These are phyloP conservation scores for Raffaelea arxii DNA, from an alignment of 2,329 filamentous ascomycete genomes.

Conservation along the genomic window DNA sequence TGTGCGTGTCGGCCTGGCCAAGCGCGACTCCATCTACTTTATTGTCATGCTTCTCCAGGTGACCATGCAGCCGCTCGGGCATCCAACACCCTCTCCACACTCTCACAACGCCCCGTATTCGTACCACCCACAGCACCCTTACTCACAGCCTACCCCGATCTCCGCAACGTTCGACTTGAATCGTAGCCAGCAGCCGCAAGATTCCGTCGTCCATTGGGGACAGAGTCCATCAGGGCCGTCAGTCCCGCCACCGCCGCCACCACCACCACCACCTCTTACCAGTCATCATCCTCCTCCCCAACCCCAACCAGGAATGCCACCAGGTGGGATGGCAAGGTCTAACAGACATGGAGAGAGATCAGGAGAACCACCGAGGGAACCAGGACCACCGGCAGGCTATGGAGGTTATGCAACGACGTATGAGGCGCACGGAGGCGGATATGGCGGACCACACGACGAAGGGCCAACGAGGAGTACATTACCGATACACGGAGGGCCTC, in stretches of 20 bases:
- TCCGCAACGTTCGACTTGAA: constrained; percentile 41
- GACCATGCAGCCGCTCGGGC: constrained; percentile 26
- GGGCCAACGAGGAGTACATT: too few species aligned
- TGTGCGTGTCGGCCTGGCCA: constrained; percentile 46
- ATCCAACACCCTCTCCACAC: constrained; percentile 35
- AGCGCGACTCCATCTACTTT: constrained; percentile 53
- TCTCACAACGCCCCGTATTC: constrained; percentile 30
- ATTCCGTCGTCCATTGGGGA: constrained; percentile 15
- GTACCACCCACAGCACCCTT: constrained; percentile 29
- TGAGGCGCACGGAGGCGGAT: neutral
- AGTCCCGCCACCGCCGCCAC: constrained; percentile 20
- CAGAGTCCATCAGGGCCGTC: constrained; percentile 13
- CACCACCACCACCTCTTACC: neutral
- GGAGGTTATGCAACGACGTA: too few species aligned
- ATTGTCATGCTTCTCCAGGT: constrained; percentile 40
- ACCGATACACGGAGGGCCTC: neutral
- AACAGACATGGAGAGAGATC: too few species aligned
- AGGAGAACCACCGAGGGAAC: too few species aligned
- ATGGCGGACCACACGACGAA: neutral
- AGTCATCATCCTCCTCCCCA: neutral
- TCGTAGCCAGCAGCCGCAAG: constrained; percentile 7
- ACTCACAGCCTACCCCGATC: constrained; percentile 34
- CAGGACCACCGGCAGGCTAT: too few species aligned
- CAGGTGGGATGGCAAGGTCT: too few species aligned
- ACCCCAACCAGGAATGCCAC: constrained; percentile 16